A percentile compares a stretch with the other conserved stretches of the same genome.
phyloP scores from a whole-genome alignment of 2,329 filamentous ascomycete genomes.

The Fusarium euwallaceae region DNA sequence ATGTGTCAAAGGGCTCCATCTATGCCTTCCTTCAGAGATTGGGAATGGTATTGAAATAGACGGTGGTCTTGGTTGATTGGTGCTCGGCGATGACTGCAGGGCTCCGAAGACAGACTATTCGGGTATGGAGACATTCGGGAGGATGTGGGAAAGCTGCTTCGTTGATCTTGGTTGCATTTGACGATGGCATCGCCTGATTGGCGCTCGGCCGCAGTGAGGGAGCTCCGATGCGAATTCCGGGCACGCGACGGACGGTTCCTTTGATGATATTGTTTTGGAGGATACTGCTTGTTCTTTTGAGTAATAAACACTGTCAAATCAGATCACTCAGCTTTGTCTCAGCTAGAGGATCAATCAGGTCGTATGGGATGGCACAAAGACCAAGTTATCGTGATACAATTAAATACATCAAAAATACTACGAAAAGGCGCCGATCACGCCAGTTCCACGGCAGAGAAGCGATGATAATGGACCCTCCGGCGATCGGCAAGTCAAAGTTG shows the following conservation, averaged over 20 bases:
- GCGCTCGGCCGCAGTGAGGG: background rate
- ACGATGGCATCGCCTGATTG: background rate
- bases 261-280: background rate
- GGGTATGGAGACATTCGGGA: background rate
- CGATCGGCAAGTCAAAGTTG: constrained; percentile 30
- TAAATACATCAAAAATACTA: background rate
- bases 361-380: background rate
- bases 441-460: background rate
- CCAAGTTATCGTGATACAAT: background rate
- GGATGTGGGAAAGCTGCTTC: background rate
- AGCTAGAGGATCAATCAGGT: background rate
- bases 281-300: background rate
- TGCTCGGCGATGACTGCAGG: background rate
- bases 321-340: background rate
- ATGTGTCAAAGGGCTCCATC: constrained; percentile 31
- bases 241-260: background rate
- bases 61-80: background rate
- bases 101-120: background rate
- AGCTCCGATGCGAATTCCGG: background rate
- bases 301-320: background rate
- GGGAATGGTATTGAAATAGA: constrained; percentile 31
- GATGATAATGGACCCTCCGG: constrained; percentile 18
- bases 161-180: background rate
- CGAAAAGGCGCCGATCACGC: background rate
- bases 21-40: constrained; percentile 42